phyloP scores from a whole-genome alignment of 257 asterid species.

The Solanum bulbocastanum region DNA sequence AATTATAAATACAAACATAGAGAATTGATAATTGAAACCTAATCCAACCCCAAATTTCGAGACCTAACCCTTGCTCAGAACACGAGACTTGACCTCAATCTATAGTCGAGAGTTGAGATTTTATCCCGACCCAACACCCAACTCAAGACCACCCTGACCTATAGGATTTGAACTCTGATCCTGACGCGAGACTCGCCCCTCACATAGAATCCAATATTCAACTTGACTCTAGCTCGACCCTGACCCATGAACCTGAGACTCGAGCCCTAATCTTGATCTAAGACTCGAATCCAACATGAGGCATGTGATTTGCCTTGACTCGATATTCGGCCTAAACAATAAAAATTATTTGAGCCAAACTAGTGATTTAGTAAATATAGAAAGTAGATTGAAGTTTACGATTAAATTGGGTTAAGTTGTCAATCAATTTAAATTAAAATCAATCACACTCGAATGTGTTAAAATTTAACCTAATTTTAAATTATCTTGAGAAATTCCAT shows the following conservation, averaged over 20 bases:
- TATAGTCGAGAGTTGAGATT: not conserved
- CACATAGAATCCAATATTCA: not conserved
- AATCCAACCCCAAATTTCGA: rapidly evolving
- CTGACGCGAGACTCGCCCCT: not conserved
- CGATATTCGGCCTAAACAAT: too few species aligned
- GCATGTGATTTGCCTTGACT: too few species aligned
- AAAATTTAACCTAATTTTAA: too few species aligned
- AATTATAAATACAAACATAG: not conserved
- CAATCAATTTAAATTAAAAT: too few species aligned
- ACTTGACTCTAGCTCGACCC: not conserved
- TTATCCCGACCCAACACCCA: not conserved
- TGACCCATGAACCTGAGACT: not conserved
- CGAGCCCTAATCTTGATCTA: not conserved
- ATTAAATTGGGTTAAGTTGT: not conserved
- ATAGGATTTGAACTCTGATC: not conserved
- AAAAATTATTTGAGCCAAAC: too few species aligned
- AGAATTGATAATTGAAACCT: not conserved
- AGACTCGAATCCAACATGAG: not conserved
- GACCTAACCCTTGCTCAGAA: too few species aligned
- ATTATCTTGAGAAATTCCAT: too few species aligned
- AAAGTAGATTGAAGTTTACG: too few species aligned
- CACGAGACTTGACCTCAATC: not conserved
- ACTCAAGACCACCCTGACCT: not conserved
- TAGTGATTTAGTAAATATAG: too few species aligned
- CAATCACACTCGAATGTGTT: not conserved